Evolutionary conservation across 2,329 filamentous ascomycete genomes (phyloP), one percentile per base, ranked within the genome.

Genomic region (Aspergillus flavus): DNA sequence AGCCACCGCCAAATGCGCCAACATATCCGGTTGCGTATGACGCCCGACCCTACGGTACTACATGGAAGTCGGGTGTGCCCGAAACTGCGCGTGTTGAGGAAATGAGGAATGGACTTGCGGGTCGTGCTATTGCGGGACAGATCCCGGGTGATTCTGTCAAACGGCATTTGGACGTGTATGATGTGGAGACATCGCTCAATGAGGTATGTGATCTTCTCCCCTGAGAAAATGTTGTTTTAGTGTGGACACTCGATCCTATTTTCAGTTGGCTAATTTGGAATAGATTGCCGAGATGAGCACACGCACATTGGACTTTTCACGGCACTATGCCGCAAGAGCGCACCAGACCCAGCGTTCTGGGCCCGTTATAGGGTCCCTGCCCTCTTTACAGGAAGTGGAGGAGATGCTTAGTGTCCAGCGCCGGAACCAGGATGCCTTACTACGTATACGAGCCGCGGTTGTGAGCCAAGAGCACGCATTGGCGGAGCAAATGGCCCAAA

Each of bases 91-190:
- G 76, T 11, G 67, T 74, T 41, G 78, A 79, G 36, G 78, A 81
- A 54, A 65, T 73, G 19, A 78, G 77, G 57, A 71, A 69, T 54
- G 73, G 72, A 34, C 65, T 67, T 46, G 65, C 69, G 57, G 66
- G 67, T 43, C 73, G 73, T 41, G 66, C 68, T 55, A 68, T 75
- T 58, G 61, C 73, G 43, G 68, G 62, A 50, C 75, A 71, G 53
- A 73, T 76, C 26, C 80, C 80, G 64, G 73, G 72, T 58, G 81
- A 84, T 57, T 76, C 79, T 52, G 84, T 89, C n/a, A 89, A 90
- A 72, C 82, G 87, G 45, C 87, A 89, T 74, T 76, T 89, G 3
- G 87, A 89, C 46, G 82, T 83, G 55, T 89, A 86, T 65, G 87
- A 90, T 72, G 75, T 89, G 30, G 87, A 83, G 68, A 73, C 78